Base-by-base conservation (phyloP, 2,329 filamentous ascomycete genomes). In the Colletotrichum tamarilloi region DNA sequence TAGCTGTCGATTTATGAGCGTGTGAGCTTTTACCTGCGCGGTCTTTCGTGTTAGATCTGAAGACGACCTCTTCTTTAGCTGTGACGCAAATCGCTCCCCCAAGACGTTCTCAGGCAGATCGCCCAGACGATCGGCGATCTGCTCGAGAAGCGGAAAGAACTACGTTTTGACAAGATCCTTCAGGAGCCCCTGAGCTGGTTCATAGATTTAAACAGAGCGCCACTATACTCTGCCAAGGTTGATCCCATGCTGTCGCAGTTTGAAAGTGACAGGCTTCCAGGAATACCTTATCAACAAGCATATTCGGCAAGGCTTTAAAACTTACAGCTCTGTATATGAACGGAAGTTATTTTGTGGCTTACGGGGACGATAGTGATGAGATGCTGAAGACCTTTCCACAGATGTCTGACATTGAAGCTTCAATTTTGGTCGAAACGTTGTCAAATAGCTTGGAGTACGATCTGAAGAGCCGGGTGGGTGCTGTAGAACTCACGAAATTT, bases 401-500 rank as follows among this genome's bases (percentile, higher is more conserved):
- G 70, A 78, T 78, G 46, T 65, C 72, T 26, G 68, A 72, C 38
- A 38, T 56, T 35, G 74, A 77, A 72, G 70, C 72, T 53, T 62
- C 53, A 46, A 58, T 77, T 63, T 60, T 77, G 30, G 35, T 75
- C 28, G 75, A 78, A 58, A 76, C 76, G 38, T 59, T 78, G 24
- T 75, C 68, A 38, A 76, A 74, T 70, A 75, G 76, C 65, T 77
- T 78, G 65, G 60, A 59, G 49, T 76, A 77, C 68, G 72, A 77
- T 71, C 68, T 77, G 42, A 8, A 49, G 0, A n/a, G 19, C 3
- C 42, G 3, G 7, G 4, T n/a, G 8, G 3, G 19, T 49, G 42
- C 19, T 4, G 0, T 1, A 8, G 19, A n/a, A 1, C 19, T 49
- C 19, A n/a, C 42, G 3, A 49, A 49, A 49, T 49, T 19, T 49